Evolutionary conservation across 2,329 filamentous ascomycete genomes (phyloP).

Genomic region (Xylariomycetidae sp.): DNA sequence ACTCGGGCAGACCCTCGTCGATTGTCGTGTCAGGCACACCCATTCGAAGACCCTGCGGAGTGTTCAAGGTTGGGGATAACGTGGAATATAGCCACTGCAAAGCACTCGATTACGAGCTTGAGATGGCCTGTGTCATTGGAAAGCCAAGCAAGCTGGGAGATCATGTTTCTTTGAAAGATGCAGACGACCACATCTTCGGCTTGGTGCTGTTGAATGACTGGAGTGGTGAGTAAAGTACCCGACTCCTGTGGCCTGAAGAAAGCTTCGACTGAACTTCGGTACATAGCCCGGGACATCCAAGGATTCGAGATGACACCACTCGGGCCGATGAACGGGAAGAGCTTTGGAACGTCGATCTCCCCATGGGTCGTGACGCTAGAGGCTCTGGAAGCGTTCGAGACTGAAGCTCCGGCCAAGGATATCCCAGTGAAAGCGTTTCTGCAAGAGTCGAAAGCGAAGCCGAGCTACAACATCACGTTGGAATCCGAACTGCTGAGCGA

Average conservation of each 20-base stretch:
- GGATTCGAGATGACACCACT: constrained; percentile 54
- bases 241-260: neutral
- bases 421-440: constrained; percentile 26
- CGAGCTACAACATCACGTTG: constrained; percentile 28
- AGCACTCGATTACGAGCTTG: constrained; percentile 37
- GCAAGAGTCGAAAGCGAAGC: constrained; percentile 25
- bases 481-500: constrained; percentile 10
- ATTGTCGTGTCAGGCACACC: constrained; percentile 21
- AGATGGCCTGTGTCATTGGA: constrained; percentile 39
- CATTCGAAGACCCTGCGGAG: constrained; percentile 18
- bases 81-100: constrained; percentile 20
- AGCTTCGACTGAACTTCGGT: neutral
- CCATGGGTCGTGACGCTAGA: constrained; percentile 58
- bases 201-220: constrained; percentile 59
- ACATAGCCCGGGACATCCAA: constrained; percentile 53
- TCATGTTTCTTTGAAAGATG: constrained; percentile 36
- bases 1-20: constrained; percentile 14
- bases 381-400: constrained; percentile 54
- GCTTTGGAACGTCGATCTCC: constrained; percentile 52
- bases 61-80: constrained; percentile 10
- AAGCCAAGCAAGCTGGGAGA: constrained; percentile 32
- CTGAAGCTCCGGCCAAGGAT: constrained; percentile 22
- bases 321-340: constrained; percentile 56
- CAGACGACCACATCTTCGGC: constrained; percentile 56
- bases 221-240: constrained; percentile 30